These are phyloP conservation scores for Leccinum sublutescens DNA, from an alignment of 768 basidiomycete genomes.

Conservation along the genomic window DNA sequence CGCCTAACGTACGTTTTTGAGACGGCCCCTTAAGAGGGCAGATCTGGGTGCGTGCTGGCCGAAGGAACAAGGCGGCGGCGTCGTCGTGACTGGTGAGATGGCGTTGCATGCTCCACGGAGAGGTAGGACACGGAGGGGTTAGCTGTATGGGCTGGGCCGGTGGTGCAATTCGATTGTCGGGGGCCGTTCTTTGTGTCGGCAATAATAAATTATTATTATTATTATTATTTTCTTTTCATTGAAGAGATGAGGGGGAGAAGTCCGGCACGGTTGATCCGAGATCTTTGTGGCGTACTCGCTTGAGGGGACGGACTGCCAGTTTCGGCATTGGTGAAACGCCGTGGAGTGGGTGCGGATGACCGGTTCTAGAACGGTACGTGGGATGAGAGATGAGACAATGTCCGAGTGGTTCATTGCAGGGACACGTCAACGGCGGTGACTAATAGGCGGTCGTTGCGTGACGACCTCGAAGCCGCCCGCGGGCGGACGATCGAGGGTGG, in stretches of 20 bases:
- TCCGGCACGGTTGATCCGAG: not conserved
- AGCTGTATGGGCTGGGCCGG: not conserved
- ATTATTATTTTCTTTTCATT: not conserved
- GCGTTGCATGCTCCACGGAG: not conserved
- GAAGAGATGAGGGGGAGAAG: not conserved
- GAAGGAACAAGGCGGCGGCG: conserved; percentile 10
- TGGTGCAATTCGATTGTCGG: not conserved
- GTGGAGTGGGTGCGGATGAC: not conserved
- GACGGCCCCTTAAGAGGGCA: not conserved
- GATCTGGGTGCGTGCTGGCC: conserved; percentile 3
- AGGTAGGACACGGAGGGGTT: not conserved
- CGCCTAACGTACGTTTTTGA: conserved; percentile 3
- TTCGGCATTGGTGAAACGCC: conserved; percentile 12
- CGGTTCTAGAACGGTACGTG: not conserved
- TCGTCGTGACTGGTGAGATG: conserved; percentile 1
- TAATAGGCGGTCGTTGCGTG: conserved; percentile 13
- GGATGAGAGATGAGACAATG: not conserved
- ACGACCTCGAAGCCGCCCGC: conserved; percentile 17
- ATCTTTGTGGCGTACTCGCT: not conserved
- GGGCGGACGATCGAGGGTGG: conserved; percentile 19
- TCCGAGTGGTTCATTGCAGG: not conserved
- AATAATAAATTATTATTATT: not conserved
- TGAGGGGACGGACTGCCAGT: conserved; percentile 3
- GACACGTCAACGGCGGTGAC: conserved; percentile 6
- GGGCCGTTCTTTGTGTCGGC: not conserved